A percentile compares a stretch with the other conserved stretches of the same genome.
Evolutionary conservation across 129 eudicot genomes (phyloP).

Genomic region (Cynara cardunculus): DNA sequence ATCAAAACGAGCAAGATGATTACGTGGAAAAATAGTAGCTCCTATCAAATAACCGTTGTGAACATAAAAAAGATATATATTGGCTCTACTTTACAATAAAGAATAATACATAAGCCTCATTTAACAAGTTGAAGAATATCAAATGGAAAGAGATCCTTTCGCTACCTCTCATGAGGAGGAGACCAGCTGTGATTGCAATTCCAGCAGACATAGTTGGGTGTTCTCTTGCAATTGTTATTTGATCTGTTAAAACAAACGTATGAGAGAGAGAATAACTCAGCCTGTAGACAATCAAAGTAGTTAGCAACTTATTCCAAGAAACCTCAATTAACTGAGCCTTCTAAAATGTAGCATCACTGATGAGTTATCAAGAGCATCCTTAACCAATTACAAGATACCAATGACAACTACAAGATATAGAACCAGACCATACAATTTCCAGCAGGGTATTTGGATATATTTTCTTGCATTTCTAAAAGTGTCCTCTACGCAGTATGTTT

Average conservation of each 20-base stretch:
- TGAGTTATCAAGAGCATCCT: neutral
- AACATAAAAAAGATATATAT: neutral
- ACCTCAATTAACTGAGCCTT: neutral
- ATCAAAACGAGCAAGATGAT: neutral
- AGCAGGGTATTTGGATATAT: neutral
- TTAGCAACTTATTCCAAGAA: conserved; percentile 1
- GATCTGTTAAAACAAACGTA: conserved; percentile 43
- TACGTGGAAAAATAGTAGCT: neutral
- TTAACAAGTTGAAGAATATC: conserved; percentile 11
- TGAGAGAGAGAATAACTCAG: neutral
- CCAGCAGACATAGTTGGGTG: conserved; percentile 63
- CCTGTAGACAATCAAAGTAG: neutral
- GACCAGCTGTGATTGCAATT: conserved; percentile 52
- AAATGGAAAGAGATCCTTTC: neutral
- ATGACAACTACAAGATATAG: neutral
- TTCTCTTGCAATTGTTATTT: conserved; percentile 52
- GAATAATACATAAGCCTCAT: neutral
- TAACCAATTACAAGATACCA: conserved; percentile 1
- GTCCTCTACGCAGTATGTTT: neutral
- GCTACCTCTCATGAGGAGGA: conserved; percentile 70
- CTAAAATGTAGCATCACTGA: neutral
- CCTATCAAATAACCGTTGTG: neutral
- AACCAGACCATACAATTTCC: neutral
- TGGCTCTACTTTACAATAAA: neutral
- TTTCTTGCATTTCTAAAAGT: neutral